Evolutionary conservation across 169 alveolate genomes (phyloP).

Genomic region (Eimeria praecox): DNA sequence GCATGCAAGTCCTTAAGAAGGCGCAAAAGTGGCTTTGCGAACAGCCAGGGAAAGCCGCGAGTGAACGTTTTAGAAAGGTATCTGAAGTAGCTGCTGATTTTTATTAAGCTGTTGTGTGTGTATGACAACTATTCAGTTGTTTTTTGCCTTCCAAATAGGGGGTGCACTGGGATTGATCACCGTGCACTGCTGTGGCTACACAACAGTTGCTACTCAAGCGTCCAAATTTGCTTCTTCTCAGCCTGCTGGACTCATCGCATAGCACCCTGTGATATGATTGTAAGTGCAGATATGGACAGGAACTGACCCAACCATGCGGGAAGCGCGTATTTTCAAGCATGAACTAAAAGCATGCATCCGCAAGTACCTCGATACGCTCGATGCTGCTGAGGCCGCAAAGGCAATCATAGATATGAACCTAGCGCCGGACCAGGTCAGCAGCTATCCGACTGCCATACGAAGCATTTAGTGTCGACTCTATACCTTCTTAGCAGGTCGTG

Average conservation of each 20-base stretch:
- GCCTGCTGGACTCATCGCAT: not conserved
- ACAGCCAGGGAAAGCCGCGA: conserved; percentile 70
- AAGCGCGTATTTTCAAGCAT: conserved; percentile 66
- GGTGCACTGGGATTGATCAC: not conserved
- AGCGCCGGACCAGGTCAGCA: conserved; percentile 78
- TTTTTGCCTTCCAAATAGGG: not conserved
- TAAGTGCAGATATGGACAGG: conserved; percentile 79
- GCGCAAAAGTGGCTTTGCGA: conserved; percentile 80
- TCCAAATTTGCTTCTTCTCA: not conserved
- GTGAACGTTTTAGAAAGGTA: conserved; percentile 75
- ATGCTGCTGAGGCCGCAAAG: conserved; percentile 59
- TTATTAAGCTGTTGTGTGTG: not conserved
- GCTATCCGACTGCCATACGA: not conserved
- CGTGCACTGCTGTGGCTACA: not conserved
- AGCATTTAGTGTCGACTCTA: not conserved
- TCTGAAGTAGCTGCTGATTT: not conserved
- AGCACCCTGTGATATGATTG: not conserved
- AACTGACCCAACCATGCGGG: conserved; percentile 76
- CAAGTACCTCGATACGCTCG: conserved; percentile 75
- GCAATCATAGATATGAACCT: conserved; percentile 61
- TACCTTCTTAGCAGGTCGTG: not conserved
- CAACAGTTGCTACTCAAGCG: not conserved
- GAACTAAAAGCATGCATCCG: conserved; percentile 67
- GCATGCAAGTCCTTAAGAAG: conserved; percentile 78
- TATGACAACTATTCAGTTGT: not conserved